Base-by-base conservation (phyloP, 129 eudicot genomes). In the Centella asiatica region DNA sequence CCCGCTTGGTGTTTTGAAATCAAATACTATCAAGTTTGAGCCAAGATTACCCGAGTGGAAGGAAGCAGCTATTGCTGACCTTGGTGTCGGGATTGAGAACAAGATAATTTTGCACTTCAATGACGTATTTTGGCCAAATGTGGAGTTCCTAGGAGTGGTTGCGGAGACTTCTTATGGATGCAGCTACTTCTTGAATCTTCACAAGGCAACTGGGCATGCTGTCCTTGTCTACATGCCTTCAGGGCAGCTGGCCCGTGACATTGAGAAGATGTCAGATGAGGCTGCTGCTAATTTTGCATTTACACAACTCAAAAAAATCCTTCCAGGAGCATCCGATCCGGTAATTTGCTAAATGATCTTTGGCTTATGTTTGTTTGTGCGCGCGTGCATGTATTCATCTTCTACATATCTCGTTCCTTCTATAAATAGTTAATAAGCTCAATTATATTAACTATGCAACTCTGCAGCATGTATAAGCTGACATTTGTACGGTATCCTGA, bases 191-290 rank as follows among this genome's bases (percentile, higher is more conserved):
- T 79, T 93, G 45, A 93, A 93, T 71, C 96, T 93, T 51, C 96
- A 93, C 78, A 93, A 93, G 77, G 99, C 99, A 52, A 93, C 96
- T 0, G 93, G 99, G 49, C 96, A 88, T 51, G 28, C 86, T 10
- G 99, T 87, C 45, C 96, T 92, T 24, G 96, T 93, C 39, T 93
- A 93, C 66, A 93, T 93, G 99, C 99, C 96, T 44, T 96, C 99
- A 0, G 99, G 99, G 40, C 75, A 93, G 63, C 74, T 93, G 57
- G 99, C 99, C 10, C 79, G 73, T 63, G 96, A 93, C 72, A 80
- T 88, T 26, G 85, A 85, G 80, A 85, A 85, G 73, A 74, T 93
- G 89, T 76, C 99, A 0, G 95, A 93, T 66, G 98, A 92, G 68
- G 79, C 72, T 62, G 99, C 96, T 20, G 89, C 96, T n/a, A 64